A percentile compares a stretch with the other conserved stretches of the same genome.
phyloP scores from a whole-genome alignment of 352 stramenopile genomes.

The Elongisporangium anandrum region DNA sequence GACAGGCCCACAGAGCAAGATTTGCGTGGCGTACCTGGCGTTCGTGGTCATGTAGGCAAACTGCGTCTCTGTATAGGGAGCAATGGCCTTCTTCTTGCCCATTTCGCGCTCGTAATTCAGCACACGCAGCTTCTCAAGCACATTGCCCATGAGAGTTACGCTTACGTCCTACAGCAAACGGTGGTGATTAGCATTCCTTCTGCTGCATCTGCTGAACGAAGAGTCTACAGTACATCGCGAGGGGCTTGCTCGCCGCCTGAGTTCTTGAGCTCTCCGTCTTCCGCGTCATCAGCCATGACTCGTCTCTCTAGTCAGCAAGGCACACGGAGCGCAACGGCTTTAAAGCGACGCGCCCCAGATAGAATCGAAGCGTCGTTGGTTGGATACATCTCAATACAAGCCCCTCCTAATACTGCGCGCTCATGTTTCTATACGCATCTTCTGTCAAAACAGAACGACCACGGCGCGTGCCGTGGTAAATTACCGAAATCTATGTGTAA shows the following conservation, averaged over 20 bases:
- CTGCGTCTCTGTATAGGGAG: slow-evolving; percentile 66
- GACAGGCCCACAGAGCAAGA: background rate
- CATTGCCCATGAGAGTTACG: slow-evolving; percentile 79
- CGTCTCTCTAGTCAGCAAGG: no score
- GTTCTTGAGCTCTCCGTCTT: background rate
- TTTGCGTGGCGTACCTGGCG: slow-evolving; percentile 25
- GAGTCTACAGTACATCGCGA: background rate
- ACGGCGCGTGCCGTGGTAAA: background rate
- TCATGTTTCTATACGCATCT: background rate
- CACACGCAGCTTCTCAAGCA: slow-evolving; percentile 79
- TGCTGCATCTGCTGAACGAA: background rate
- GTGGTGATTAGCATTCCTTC: background rate
- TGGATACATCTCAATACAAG: background rate
- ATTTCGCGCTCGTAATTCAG: slow-evolving; percentile 77
- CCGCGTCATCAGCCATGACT: background rate
- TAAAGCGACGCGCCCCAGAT: background rate
- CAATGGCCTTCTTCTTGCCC: slow-evolving; percentile 67
- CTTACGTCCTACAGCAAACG: slow-evolving; percentile 49
- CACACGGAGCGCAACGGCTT: no score
- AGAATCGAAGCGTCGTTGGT: background rate
- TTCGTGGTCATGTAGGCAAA: slow-evolving; percentile 60
- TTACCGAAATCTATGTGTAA: background rate
- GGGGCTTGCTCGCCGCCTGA: background rate
- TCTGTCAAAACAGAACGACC: background rate
- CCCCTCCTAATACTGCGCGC: background rate